Base-by-base conservation (phyloP, 225 moss, liverwort and hornwort genomes). In the Asterella californica region DNA sequence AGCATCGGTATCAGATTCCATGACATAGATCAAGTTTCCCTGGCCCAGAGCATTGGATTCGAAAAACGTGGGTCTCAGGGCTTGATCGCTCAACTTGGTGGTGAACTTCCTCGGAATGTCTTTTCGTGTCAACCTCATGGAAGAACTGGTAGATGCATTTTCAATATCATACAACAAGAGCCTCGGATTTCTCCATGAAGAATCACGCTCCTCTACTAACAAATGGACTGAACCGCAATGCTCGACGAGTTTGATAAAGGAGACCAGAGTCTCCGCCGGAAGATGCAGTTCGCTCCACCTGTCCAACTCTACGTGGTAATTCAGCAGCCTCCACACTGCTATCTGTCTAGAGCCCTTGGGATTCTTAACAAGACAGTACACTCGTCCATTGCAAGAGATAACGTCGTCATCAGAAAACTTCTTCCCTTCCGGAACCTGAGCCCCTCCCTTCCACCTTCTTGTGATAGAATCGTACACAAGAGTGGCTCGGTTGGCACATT, bases 181-280 rank as follows among this genome's bases (percentile, higher is more conserved):
- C 77, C 77, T 77, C 36, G 77, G 77, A 34, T 77, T 77, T 52
- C 48, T 64, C 77, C 77, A 77, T 1, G 77, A 46, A 18, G 77
- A 77, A 64, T 77, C 82, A 33, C 85, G 59, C 25, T 82, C 80
- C 67, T 83, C 82, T 72, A 75, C 72, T 1, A 82, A 74, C 42
- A 85, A 68, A 30, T 82, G 76, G 52, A 85, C 82, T 21, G 72
- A 76, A 73, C 82, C 77, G 60, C 82, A 74, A 54, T 82, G 77
- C 80, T 85, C 85, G n/a, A 85, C 82, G 30, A 85, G 85, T 80
- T 85, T 82, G 65, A 82, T 82, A 10, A 77, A 77, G 72, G 82
- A 80, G 68, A 85, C 85, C 10, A 82, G 77, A 69, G 80, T 85
- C 33, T 85, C 85, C 25, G 77, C 77, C 9, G 77, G 77, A 2